Percentiles rank a stretch among this genome's conserved stretches.
phyloP scores from a whole-genome alignment of 2,329 filamentous ascomycete genomes.

The Teratosphaeria zuluensis region DNA sequence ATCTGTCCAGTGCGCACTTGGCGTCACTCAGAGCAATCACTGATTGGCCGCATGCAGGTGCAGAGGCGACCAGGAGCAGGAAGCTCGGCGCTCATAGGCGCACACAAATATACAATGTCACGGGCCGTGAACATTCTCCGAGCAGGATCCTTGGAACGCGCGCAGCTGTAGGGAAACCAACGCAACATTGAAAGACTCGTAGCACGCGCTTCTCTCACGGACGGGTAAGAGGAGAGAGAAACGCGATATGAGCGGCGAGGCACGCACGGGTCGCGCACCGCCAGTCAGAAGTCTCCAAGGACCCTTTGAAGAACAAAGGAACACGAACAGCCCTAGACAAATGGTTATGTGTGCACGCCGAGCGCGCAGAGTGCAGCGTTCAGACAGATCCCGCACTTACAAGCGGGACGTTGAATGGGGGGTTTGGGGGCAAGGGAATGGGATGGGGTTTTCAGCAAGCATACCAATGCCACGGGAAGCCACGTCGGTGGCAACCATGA shows the following conservation, averaged over 20 bases:
- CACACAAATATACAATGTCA: slow-evolving; percentile 33
- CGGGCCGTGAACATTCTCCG: slow-evolving; percentile 46
- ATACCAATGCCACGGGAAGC: slow-evolving; percentile 99
- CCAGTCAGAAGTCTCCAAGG: slow-evolving; percentile 62
- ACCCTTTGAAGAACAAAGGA: slow-evolving; percentile 76
- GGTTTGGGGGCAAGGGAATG: slow-evolving; percentile 26
- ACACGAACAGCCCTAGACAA: slow-evolving; percentile 68
- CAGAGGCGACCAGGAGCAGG: slow-evolving; percentile 8
- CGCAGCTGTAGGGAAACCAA: slow-evolving; percentile 60
- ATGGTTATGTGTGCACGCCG: slow-evolving; percentile 81
- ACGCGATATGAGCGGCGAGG: slow-evolving; percentile 54
- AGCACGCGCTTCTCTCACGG: slow-evolving; percentile 67
- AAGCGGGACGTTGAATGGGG: slow-evolving; percentile 25
- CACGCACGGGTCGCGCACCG: slow-evolving; percentile 10
- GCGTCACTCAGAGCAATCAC: slow-evolving; percentile 16
- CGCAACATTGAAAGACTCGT: slow-evolving; percentile 50
- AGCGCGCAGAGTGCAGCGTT: slow-evolving; percentile 76
- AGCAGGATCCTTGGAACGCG: slow-evolving; percentile 57
- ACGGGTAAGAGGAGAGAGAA: slow-evolving; percentile 70
- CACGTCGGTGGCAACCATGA: slow-evolving; percentile 99
- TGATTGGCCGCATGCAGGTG: neutral
- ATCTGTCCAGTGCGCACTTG: slow-evolving; percentile 25
- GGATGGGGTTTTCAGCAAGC: slow-evolving; percentile 52
- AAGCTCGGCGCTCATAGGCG: slow-evolving; percentile 14
- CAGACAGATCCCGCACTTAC: slow-evolving; percentile 54